These are phyloP conservation scores for Aaosphaeria arxii DNA, from an alignment of 2,329 filamentous ascomycete genomes.

Conservation along the genomic window DNA sequence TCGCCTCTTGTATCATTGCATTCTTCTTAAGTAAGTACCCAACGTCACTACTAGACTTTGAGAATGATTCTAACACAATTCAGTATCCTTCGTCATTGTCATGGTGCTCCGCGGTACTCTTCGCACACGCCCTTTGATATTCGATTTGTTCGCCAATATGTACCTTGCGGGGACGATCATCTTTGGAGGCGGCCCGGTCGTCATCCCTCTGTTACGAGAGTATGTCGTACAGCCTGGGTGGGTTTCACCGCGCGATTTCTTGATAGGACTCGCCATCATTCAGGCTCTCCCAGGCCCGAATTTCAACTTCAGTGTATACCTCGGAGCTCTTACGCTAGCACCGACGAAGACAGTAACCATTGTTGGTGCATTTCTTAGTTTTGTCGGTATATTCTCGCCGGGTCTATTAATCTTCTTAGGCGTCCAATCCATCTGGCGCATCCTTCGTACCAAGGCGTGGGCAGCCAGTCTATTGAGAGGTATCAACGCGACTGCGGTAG, in stretches of 20 bases:
- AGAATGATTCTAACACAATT: not conserved
- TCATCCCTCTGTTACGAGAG: conserved; percentile 42
- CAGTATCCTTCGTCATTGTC: conserved; percentile 54
- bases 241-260: conserved; percentile 68
- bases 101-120: conserved; percentile 49
- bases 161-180: conserved; percentile 67
- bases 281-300: conserved; percentile 67
- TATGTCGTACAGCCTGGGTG: conserved; percentile 64
- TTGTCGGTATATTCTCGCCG: conserved; percentile 41
- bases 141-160: conserved; percentile 67
- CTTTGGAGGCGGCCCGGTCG: conserved; percentile 46
- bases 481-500: conserved; percentile 43
- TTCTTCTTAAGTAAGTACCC: conserved; percentile 48
- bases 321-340: conserved; percentile 38
- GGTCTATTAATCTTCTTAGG: conserved; percentile 38
- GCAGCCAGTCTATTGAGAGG: conserved; percentile 37
- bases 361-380: conserved; percentile 37
- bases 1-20: conserved; percentile 36
- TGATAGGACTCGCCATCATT: conserved; percentile 69
- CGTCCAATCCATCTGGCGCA: conserved; percentile 39
- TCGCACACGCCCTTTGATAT: conserved; percentile 44
- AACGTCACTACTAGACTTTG: too few species aligned
- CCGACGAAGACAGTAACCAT: conserved; percentile 22
- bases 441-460: conserved; percentile 31
- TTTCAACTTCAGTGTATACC: conserved; percentile 52